Base-by-base conservation (phyloP, 1,284 basidiomycete species). In the Blastosporella zonata region DNA sequence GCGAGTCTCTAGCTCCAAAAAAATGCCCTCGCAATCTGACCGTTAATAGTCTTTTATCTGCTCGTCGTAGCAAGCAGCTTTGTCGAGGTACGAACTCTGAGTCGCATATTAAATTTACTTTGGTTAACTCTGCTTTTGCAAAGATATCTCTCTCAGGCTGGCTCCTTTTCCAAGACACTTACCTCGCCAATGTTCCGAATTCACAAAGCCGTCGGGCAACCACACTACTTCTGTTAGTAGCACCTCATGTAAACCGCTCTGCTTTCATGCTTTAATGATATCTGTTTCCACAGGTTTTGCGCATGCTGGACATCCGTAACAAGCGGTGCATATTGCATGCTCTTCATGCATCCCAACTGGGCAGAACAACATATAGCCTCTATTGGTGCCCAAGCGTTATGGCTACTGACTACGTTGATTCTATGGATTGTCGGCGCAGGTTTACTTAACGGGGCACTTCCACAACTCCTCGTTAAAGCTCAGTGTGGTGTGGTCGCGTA, bases 311-410 rank as follows among this genome's bases (percentile, higher is more conserved):
- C 82, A 21, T 62, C 70, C 2, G 49, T 77, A 2, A 80, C 74
- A 12, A 70, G 74, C 6, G 74, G 71, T 15, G 64, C 63, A n/a
- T 78, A 75, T 47, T 71, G 74, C 21, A 60, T 82, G 34, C 68
- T 82, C 33, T 78, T 82, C 59, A 62, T 82, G 3, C 81, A 82
- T 55, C 79, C 81, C 1, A 62, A 62, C 6, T 79, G 75, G 72
- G 75, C 77, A 13, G 71, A 64, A 47, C 70, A 72, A 48, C 69
- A 74, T 2, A 52, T 80, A 13, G 69, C 74, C 13, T 82, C 81
- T 12, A 62, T 83, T 37, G 80, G 80, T 6, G 67, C 77, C 0
- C 82, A 84, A 75, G 55, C 73, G 29, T 64, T 78, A 45, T 78
- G 77, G 76, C 62, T 77, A 20, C 53, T 75, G 15, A 42, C 69